Evolutionary conservation across 345 rosid species (phyloP), one percentile per base, ranked within the genome.

Genomic region (Dipteronia dyeriana): DNA sequence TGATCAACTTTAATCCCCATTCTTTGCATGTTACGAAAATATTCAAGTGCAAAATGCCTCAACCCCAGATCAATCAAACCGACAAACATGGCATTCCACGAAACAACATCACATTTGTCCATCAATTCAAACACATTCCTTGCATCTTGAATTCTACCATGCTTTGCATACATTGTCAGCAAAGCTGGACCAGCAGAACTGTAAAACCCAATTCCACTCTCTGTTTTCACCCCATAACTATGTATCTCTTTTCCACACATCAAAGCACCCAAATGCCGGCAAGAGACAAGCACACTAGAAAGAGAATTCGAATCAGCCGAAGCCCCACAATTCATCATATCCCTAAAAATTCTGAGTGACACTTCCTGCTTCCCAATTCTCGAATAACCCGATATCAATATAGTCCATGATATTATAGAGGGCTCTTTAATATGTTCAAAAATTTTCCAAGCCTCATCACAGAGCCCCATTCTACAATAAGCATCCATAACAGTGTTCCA

Each of bases 31-130:
- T 83, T 66, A 26, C 60, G 51, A 59, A 86, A 83, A 68, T 79
- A 81, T 49, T 79, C 80, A 20, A 83, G 74, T 47, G 86, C 85
- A 61, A 69, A 23, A 67, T 82, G 67, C 49, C 63, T 80, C 67
- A 60, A 49, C 53, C 76, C 75, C 10, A 78, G 74, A 64, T 84
- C 85, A 65, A 78, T 43, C 69, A 75, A 84, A 38, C 85, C 85
- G 4, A 80, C 75, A 57, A 84, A 78, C 89, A 84, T 83, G 13
- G 88, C 82, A 71, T 85, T 85, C 88, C 88, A 83, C 47, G 86
- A 77, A 4, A 86, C 83, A 26, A 69, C 73, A 65, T 86, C 85
- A 47, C 72, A 67, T 62, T 80, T 86, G 72, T 86, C 87, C 89
- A 86, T 79, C 10, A 79, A 45, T 16, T 72, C 76, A 34, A 84